Base-by-base conservation (phyloP, 495 filamentous ascomycete genomes). In the Lichenothelia convexa region DNA sequence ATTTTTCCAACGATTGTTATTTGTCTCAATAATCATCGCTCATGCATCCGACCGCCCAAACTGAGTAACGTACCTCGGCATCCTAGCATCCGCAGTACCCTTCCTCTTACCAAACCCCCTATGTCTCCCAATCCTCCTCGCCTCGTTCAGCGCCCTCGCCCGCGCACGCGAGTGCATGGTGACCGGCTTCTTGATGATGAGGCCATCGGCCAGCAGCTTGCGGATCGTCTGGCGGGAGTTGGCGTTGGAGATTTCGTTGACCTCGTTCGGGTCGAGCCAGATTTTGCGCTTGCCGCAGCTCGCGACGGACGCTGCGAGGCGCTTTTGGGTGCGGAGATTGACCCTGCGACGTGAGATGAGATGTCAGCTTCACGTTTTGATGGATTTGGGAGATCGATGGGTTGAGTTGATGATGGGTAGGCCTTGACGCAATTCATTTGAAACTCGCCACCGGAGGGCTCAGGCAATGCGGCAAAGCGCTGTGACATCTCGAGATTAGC, bases 161-260 rank as follows among this genome's bases (percentile, higher is more conserved):
- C 91, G 79, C 45, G 80, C 73, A 61, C 91, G 82, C 47, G 91
- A 95, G 78, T 99, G 89, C 85, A 95, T 93, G 56, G 85, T 93
- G 52, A 93, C 84, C 54, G 89, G 89, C 72, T 99, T 99, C 68
- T 80, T 80, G 75, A 99, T 99, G 75, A 99, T 95, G 58, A 99
- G 79, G 66, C 89, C 91, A 87, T 99, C 89, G 67, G 76, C 70
- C 64, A 94, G 81, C 68, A 99, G 85, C 76, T 99, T 99, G 69
- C 91, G 91, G 80, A 99, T 80, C 52, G 87, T 94, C 71, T 95
- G 86, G 59, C 89, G 91, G 53, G 86, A 94, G 80, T 95, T 95
- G 78, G 89, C 89, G 70, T 95, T 99, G 67, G 80, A 85, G 71
- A 99, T 95, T 64, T 99, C 89, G 73, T 67, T 87, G 64, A 87